Evolutionary conservation across 805 yeast genomes (phyloP), one percentile per base, ranked within the genome.

Genomic region (Tetrapisispora pingtungensis): DNA sequence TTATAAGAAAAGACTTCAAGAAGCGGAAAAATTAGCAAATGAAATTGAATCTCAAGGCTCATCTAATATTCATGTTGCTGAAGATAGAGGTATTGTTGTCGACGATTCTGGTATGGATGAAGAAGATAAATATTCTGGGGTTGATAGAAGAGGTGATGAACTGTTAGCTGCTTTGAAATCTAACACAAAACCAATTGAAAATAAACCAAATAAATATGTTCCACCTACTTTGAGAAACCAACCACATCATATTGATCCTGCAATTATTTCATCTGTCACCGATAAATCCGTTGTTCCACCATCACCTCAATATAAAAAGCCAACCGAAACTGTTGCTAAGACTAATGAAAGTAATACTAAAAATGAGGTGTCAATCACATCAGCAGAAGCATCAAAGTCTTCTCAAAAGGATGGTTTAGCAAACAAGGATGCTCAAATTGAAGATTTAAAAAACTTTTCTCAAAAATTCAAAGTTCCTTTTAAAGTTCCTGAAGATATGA

Each of bases 121-220:
- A 67, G 98, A 93, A 64, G 96, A 89, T 63, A 84, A 84, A 64
- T 93, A 89, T 59, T 87, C 96, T 4, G 97, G 97, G 41, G 98
- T 88, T 37, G 80, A 74, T 46, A 76, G 93, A 56, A 58, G 65
- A 48, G 65, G 65, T 24, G 66, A 63, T 40, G 65, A 61, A 40
- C 46, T 62, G 26, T 49, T 62, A 18, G 66, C 66, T 4, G 52
- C 61, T 12, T 52, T 62, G 44, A 61, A 62, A 41, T 46, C 52
- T 10, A 61, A 56, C 33, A 51, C 65, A 12, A 60, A 58, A 40
- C 59, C 56, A 28, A 43, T 47, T 4, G 43, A 45, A n/a, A 43
- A 42, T 4, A 65, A 68, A 52, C 56, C 66, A 15, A 62, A 58
- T 33, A 70, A 53, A 40, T 59, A 62, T 43, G 52, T 61, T 13